Evolutionary conservation across 1,284 basidiomycete species (phyloP), one percentile per base, ranked within the genome.

Genomic region (Ustilago bromivora): DNA sequence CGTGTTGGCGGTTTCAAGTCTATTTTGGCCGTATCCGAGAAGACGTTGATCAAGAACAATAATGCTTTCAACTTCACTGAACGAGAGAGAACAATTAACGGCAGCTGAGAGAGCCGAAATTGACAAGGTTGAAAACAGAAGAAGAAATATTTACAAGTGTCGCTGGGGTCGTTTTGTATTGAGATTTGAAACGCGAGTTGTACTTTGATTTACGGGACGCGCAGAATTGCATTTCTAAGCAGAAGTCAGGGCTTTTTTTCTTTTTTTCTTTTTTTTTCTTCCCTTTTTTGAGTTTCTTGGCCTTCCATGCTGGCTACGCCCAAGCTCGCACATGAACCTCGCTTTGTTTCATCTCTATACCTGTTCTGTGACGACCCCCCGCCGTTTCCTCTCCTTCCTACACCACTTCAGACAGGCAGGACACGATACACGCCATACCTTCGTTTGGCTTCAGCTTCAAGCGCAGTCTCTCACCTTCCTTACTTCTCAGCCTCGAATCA

Each of bases 121-220:
- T 43, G 15, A 12, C 9, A 10, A 41, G 23, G 3, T 19, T 57
- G 56, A 57, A 57, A 57, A 46, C 19, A 17, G 31, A 31, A 46
- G 23, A 46, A 19, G 9, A 19, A 15, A 19, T 23, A 19, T 46
- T 19, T 43, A 11, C 7, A 15, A 15, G 13, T 19, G n/a, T 19
- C 6, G 17, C 43, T 46, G 43, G n/a, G 23, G 17, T 32, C 3
- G 13, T 57, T 28, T 57, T 43, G 56, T 57, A 57, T 32, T 58
- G 15, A 13, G 38, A 6, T 6, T 6, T 8, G n/a, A 46, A 12
- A 36, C 54, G 54, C 36, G 54, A 41, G 12, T 32, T 52, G 28
- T 9, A 31, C 17, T 52, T 52, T 34, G 12, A 52, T 52, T 52
- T 52, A 52, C 49, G 49, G 31, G 49, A 52, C 49, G 49, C 49